A percentile compares a stretch with the other conserved stretches of the same genome.
These are phyloP conservation scores for Aulographum hederae DNA, from an alignment of 2,329 filamentous ascomycete genomes.

Conservation along the genomic window DNA sequence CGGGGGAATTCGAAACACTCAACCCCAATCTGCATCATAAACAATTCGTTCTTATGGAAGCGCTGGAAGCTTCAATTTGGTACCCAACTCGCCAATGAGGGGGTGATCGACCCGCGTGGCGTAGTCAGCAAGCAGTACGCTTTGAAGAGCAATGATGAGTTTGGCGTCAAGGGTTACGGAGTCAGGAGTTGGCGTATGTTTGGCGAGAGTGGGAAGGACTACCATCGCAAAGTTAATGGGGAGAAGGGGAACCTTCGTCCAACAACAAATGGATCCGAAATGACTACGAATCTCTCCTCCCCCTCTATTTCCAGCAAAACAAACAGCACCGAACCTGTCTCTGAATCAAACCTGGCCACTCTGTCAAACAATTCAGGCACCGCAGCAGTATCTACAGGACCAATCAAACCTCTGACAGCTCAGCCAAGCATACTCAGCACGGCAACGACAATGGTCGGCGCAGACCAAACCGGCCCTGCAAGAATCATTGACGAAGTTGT, in stretches of 20 bases:
- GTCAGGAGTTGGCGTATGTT: slow-evolving; percentile 13
- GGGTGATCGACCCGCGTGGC: slow-evolving; percentile 13
- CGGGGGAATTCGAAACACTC: slow-evolving; percentile 7
- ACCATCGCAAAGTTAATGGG: slow-evolving; percentile 10
- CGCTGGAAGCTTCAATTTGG: slow-evolving; percentile 15
- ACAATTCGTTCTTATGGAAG: slow-evolving; percentile 11
- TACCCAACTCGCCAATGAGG: slow-evolving; percentile 6
- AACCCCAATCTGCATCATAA: slow-evolving; percentile 11
- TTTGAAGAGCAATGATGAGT: slow-evolving; percentile 6
- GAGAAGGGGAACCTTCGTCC: no score
- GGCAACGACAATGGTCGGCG: no score
- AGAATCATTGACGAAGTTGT: slow-evolving; percentile 12
- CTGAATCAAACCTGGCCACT: no score
- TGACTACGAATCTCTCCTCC: no score
- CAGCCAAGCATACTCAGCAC: no score
- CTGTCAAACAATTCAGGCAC: no score
- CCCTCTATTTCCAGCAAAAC: no score
- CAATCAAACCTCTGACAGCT: no score
- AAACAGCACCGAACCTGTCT: no score
- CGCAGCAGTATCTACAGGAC: no score
- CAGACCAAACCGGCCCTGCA: no score
- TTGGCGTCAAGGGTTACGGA: slow-evolving; percentile 12
- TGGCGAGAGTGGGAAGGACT: slow-evolving; percentile 14
- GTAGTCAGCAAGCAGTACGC: slow-evolving; percentile 9
- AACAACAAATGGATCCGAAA: no score